Percentiles rank a stretch among this genome's conserved stretches.
Evolutionary conservation across 495 filamentous ascomycete genomes (phyloP).

Genomic region (Xylaria venustula): DNA sequence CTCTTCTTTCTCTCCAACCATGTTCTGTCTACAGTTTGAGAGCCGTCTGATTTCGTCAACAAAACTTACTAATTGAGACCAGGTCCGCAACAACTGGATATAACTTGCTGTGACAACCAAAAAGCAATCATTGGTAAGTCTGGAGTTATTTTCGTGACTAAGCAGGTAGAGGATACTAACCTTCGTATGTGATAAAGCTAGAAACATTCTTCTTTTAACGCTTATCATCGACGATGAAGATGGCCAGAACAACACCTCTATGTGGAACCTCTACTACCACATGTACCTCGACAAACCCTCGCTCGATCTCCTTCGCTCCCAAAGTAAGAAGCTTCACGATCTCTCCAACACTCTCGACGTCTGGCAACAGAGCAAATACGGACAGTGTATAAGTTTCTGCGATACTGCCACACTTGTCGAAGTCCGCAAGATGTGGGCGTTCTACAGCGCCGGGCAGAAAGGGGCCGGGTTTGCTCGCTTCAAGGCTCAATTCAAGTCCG

Average conservation of each 20-base stretch:
- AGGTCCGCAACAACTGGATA: constrained; percentile 25
- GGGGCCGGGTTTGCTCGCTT: constrained; percentile 2
- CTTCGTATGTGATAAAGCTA: constrained; percentile 18
- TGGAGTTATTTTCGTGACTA: neutral
- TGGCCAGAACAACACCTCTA: neutral
- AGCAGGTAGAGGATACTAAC: neutral
- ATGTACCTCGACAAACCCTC: too few species aligned
- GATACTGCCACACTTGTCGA: constrained; percentile 21
- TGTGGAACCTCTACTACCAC: too few species aligned
- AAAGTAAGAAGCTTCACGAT: constrained; percentile 17
- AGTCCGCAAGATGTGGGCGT: constrained; percentile 23
- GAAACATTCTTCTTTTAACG: constrained; percentile 30
- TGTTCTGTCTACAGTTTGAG: too few species aligned
- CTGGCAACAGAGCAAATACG: constrained; percentile 27
- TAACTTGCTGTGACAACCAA: constrained; percentile 32
- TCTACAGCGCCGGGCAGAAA: constrained; percentile 10
- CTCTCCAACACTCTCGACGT: constrained; percentile 18
- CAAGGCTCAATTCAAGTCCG: constrained; percentile 7
- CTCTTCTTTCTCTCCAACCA: neutral
- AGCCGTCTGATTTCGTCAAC: too few species aligned
- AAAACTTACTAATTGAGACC: neutral
- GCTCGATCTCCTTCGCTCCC: too few species aligned
- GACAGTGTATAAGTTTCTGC: constrained; percentile 25
- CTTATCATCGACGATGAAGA: constrained; percentile 23
- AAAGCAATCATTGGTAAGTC: constrained; percentile 24